Evolutionary conservation across 345 rosid genomes (phyloP).

Genomic region (Boechera divaricarpa): DNA sequence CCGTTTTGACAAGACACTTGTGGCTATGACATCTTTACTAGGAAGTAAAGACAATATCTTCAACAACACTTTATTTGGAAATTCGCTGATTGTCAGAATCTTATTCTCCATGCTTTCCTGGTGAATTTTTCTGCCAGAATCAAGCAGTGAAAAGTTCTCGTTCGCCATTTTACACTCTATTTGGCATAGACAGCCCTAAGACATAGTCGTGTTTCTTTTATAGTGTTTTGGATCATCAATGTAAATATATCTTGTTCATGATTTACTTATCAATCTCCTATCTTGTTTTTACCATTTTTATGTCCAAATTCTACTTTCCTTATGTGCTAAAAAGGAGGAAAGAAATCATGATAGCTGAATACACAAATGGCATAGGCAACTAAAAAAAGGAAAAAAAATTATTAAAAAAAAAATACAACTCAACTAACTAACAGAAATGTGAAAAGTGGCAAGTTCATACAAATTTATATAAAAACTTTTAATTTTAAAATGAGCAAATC

Average conservation of each 20-base stretch:
- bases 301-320: no score
- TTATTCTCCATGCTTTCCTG: background rate
- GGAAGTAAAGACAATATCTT: conserved; percentile 6
- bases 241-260: background rate
- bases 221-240: background rate
- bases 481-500: background rate
- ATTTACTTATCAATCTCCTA: no score
- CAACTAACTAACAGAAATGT: background rate
- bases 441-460: background rate
- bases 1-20: conserved; percentile 19
- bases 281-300: background rate
- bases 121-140: no score
- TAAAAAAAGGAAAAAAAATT: no score
- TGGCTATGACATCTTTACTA: background rate
- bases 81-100: conserved; percentile 7
- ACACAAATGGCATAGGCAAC: no score
- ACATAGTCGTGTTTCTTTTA: background rate
- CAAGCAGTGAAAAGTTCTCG: background rate
- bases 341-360: no score
- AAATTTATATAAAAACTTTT: no score
- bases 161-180: background rate
- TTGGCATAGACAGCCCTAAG: background rate
- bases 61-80: conserved; percentile 12
- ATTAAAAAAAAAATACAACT: no score
- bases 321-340: no score